These are phyloP conservation scores for Zygosaccharomyces pseudobailii DNA, from an alignment of 1,139 yeast species.

Conservation along the genomic window DNA sequence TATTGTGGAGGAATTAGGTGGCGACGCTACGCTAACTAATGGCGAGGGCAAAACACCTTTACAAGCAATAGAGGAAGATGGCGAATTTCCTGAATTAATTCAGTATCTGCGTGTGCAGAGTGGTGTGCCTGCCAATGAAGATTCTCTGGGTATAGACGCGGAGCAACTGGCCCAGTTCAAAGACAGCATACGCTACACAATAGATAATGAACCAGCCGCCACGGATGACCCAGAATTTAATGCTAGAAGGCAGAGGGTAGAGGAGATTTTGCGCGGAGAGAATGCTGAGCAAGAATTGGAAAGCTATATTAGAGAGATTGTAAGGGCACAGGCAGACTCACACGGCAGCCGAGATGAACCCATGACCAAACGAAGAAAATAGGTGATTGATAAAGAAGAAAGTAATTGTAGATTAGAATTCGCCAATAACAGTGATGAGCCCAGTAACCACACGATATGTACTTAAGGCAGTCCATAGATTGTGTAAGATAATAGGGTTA, in stretches of 20 bases:
- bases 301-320: constrained; percentile 60
- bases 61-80: constrained; percentile 74
- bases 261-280: constrained; percentile 68
- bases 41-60: constrained; percentile 67
- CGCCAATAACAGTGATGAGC: not conserved
- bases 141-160: constrained; percentile 40
- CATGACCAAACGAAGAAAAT: constrained; percentile 29
- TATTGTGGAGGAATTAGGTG: constrained; percentile 61
- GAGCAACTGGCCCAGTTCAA: constrained; percentile 42
- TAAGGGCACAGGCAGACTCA: constrained; percentile 39
- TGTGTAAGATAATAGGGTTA: too few species aligned
- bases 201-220: constrained; percentile 43
- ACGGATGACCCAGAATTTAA: constrained; percentile 42
- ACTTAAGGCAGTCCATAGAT: too few species aligned
- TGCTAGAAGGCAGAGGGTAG: constrained; percentile 59
- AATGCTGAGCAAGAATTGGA: constrained; percentile 74
- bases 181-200: constrained; percentile 49
- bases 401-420: not conserved
- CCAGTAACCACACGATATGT: too few species aligned
- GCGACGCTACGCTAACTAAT: constrained; percentile 61
- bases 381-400: not conserved
- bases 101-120: constrained; percentile 52
- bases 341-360: constrained; percentile 16
- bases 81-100: constrained; percentile 75
- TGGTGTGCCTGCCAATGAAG: constrained; percentile 36